Conservation (phyloP, 2,329 filamentous ascomycete species). For the Xylaria sp. region DNA sequence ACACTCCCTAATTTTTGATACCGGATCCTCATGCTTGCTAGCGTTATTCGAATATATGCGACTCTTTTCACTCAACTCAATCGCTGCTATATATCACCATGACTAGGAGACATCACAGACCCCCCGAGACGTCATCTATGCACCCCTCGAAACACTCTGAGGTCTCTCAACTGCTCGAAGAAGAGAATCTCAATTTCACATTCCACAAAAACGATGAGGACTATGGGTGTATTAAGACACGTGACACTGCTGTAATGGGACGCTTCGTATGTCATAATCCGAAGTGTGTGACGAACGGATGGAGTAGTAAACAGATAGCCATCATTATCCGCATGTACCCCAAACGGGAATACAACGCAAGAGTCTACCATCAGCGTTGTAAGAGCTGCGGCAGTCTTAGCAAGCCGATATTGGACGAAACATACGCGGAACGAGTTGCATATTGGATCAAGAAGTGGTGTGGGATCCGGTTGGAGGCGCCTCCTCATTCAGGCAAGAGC, state of each 20-base stretch:
- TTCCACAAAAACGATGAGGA: constrained; percentile 24
- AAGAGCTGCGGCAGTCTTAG: constrained; percentile 37
- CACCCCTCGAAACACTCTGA: constrained; percentile 17
- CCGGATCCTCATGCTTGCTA: no score
- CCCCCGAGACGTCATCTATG: constrained; percentile 23
- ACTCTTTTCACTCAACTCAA: no score
- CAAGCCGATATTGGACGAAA: constrained; percentile 36
- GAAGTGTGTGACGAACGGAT: constrained; percentile 20
- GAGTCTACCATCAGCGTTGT: constrained; percentile 44
- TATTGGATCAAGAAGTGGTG: constrained; percentile 46
- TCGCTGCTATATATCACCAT: neutral
- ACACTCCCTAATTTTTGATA: neutral
- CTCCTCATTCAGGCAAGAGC: neutral
- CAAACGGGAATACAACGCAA: constrained; percentile 40
- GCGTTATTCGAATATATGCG: neutral
- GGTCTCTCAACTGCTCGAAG: constrained; percentile 20
- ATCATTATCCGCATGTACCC: constrained; percentile 35
- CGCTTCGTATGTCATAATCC: constrained; percentile 35
- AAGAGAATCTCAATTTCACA: constrained; percentile 17
- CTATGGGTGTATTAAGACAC: neutral
- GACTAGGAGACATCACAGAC: constrained; percentile 4
- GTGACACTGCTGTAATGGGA: constrained; percentile 32
- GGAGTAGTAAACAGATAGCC: constrained; percentile 31
- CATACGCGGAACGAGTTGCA: constrained; percentile 44
- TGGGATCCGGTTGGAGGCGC: constrained; percentile 31